These are phyloP conservation scores for Exophiala lecanii-corni DNA, from an alignment of 2,329 filamentous ascomycete species.

Conservation along the genomic window DNA sequence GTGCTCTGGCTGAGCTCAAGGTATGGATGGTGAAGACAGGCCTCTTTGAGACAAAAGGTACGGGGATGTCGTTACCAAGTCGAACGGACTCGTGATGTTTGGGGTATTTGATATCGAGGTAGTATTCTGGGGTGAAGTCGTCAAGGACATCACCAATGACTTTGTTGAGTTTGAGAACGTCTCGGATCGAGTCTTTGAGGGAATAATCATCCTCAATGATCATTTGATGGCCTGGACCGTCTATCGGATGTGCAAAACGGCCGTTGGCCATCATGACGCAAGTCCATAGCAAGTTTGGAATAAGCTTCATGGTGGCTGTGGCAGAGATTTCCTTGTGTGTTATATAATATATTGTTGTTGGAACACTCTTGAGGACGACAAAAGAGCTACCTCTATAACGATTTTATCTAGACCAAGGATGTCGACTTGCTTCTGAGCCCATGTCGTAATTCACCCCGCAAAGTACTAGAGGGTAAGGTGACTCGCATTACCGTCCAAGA, in stretches of 20 bases:
- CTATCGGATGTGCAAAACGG: conserved; percentile 1
- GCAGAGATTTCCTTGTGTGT: too few species aligned
- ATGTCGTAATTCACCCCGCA: not conserved
- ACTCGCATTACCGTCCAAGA: too few species aligned
- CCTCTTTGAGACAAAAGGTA: conserved; percentile 38
- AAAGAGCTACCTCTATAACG: too few species aligned
- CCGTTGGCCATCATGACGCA: conserved; percentile 5
- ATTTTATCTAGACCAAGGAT: too few species aligned
- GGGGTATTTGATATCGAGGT: conserved; percentile 47
- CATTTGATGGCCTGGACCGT: conserved; percentile 5
- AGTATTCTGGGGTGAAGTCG: conserved; percentile 53
- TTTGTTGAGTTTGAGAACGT: conserved; percentile 25
- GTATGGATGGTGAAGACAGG: conserved; percentile 39
- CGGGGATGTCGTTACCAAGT: conserved; percentile 52
- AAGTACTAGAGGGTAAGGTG: too few species aligned
- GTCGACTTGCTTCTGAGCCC: not conserved
- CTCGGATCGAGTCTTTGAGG: conserved; percentile 20
- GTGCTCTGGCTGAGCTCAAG: conserved; percentile 25
- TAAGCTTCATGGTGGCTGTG: not conserved
- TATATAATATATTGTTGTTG: not conserved
- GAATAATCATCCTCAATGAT: conserved; percentile 10
- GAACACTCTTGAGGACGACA: too few species aligned
- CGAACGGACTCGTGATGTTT: conserved; percentile 39
- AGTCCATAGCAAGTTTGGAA: not conserved
- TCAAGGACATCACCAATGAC: conserved; percentile 48